Conservation (phyloP, 1,284 basidiomycete species). For the Moniliophthora roreri region DNA sequence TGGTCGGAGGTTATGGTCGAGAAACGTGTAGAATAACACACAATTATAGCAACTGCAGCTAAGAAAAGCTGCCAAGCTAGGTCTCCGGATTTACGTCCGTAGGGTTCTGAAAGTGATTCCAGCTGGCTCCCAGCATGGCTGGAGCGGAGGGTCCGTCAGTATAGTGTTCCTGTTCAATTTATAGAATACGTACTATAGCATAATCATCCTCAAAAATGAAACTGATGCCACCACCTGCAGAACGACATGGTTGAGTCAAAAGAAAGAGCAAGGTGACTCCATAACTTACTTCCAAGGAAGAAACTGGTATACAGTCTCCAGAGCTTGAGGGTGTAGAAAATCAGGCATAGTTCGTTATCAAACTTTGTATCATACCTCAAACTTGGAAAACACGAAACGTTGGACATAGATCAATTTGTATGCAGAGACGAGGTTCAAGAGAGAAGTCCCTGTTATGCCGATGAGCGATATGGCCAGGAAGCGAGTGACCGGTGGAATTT, state of each 20-base stretch:
- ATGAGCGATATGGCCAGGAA: too few species aligned
- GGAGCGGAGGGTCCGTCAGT: not conserved
- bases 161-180: not conserved
- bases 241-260: not conserved
- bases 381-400: too few species aligned
- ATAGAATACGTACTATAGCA: slow-evolving; percentile 65
- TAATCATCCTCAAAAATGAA: slow-evolving; percentile 74
- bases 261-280: not conserved
- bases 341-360: too few species aligned
- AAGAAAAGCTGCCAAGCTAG: slow-evolving; percentile 71
- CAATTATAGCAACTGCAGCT: slow-evolving; percentile 66
- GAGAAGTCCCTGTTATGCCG: too few species aligned
- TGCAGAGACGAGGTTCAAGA: too few species aligned
- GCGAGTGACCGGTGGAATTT: too few species aligned
- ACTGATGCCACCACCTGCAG: slow-evolving; percentile 51
- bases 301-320: slow-evolving; percentile 80
- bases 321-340: slow-evolving; percentile 39
- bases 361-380: too few species aligned
- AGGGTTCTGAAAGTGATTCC: slow-evolving; percentile 63
- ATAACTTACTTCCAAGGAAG: slow-evolving; percentile 67
- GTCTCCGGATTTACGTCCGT: slow-evolving; percentile 60
- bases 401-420: too few species aligned
- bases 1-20: not conserved
- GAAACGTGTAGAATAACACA: slow-evolving; percentile 33
- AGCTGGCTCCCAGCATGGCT: slow-evolving; percentile 67